phyloP scores from a whole-genome alignment of 805 yeast genomes.

The Myxozyma monticola region DNA sequence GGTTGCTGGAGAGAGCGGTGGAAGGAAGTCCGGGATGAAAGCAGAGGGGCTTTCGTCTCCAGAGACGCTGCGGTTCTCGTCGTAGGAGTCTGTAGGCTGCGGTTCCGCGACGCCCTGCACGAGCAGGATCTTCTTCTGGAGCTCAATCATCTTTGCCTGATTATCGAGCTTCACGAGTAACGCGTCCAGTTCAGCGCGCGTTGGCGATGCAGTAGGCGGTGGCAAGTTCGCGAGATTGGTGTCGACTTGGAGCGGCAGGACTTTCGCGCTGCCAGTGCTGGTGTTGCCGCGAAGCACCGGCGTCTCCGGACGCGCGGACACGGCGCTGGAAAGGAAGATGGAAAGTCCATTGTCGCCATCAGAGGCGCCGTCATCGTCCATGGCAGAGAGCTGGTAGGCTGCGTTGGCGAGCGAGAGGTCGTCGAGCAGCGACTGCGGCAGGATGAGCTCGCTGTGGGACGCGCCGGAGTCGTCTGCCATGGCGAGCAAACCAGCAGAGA shows the following conservation, averaged over 20 bases:
- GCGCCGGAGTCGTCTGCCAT: not conserved
- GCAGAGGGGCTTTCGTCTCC: not conserved
- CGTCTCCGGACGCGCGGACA: not conserved
- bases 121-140: constrained; percentile 20
- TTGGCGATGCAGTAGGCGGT: constrained; percentile 11
- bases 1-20: not conserved
- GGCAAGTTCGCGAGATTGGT: constrained; percentile 6
- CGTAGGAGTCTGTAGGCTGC: too few species aligned
- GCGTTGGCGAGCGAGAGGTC: constrained; percentile 7
- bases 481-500: too few species aligned
- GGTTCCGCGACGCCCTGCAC: constrained; percentile 14
- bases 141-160: constrained; percentile 25
- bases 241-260: constrained; percentile 16
- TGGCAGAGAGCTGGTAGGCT: not conserved
- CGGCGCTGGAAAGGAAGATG: too few species aligned
- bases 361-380: too few species aligned
- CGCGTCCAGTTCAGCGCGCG: constrained; percentile 19
- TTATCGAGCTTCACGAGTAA: constrained; percentile 20
- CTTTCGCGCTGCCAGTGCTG: too few species aligned
- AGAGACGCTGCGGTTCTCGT: not conserved
- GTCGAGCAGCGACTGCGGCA: constrained; percentile 19
- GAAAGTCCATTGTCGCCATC: too few species aligned
- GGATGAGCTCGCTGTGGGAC: constrained; percentile 1
- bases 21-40: not conserved
- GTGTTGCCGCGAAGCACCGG: too few species aligned